Evolutionary conservation across 2,329 filamentous ascomycete species (phyloP).

Genomic region (Aspergillus sp.): DNA sequence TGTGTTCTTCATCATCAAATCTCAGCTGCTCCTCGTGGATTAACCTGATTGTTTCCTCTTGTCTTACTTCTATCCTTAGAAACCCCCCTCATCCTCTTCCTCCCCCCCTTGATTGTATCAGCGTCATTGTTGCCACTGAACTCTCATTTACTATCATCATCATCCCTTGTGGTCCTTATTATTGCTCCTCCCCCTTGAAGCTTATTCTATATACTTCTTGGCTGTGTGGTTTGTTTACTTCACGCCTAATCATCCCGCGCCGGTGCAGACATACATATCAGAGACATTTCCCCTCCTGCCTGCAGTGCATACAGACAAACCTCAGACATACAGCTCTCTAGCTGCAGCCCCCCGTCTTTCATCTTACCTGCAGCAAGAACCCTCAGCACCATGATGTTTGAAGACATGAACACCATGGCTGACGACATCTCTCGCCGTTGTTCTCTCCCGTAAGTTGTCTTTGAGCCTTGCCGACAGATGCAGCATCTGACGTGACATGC

Average conservation of each 20-base stretch:
- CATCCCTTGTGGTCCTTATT: not conserved
- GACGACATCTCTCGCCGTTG: slow-evolving; percentile 34
- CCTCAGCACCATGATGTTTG: slow-evolving; percentile 28
- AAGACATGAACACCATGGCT: slow-evolving; percentile 34
- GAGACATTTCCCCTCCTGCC: slow-evolving; percentile 4
- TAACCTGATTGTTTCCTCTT: slow-evolving; percentile 20
- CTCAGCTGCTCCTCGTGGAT: slow-evolving; percentile 30
- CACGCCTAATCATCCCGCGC: slow-evolving; percentile 7
- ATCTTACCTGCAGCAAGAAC: slow-evolving; percentile 3
- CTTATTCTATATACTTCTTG: slow-evolving; percentile 4
- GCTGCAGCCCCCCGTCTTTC: slow-evolving; percentile 17
- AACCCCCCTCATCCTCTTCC: not conserved
- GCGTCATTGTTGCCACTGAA: slow-evolving; percentile 2
- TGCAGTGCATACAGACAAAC: slow-evolving; percentile 15
- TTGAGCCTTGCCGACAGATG: not conserved
- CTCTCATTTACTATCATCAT: slow-evolving; percentile 5
- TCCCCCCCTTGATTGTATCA: slow-evolving; percentile 18
- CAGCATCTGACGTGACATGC: slow-evolving; percentile 16
- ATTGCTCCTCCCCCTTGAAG: slow-evolving; percentile 15
- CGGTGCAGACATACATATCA: slow-evolving; percentile 12
- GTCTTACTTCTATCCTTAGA: slow-evolving; percentile 13
- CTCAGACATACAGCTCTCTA: slow-evolving; percentile 24
- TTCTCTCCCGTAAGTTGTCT: slow-evolving; percentile 39
- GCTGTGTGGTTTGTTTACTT: slow-evolving; percentile 10
- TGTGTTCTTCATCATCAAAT: slow-evolving; percentile 25